Evolutionary conservation across 345 rosid genomes (phyloP).

Genomic region (Euphorbia lathyris): DNA sequence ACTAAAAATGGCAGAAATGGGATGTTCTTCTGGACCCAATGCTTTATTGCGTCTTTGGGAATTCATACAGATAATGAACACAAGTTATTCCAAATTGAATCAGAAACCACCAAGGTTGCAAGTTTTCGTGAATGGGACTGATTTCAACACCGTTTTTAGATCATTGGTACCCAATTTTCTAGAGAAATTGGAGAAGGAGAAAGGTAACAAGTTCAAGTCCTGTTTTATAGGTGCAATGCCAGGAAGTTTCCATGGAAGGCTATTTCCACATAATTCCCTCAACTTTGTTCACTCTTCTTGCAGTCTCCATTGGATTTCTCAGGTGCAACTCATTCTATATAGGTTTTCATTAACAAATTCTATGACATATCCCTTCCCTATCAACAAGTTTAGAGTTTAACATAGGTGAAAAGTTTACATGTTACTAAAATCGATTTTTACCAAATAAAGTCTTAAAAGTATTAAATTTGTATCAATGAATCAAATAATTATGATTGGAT

Average conservation of each 20-base stretch:
- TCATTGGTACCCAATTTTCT: conserved; percentile 21
- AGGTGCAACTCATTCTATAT: too few relatives aligned
- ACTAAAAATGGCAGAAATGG: conserved; percentile 34
- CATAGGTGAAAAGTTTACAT: too few relatives aligned
- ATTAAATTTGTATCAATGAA: too few relatives aligned
- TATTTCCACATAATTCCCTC: conserved; percentile 18
- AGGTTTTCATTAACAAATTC: too few relatives aligned
- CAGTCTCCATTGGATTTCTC: conserved; percentile 21
- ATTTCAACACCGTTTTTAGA: conserved; percentile 39
- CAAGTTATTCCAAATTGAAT: conserved; percentile 1
- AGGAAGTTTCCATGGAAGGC: conserved; percentile 25
- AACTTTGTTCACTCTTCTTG: conserved; percentile 25
- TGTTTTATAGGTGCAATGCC: conserved; percentile 22
- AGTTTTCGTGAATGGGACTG: conserved; percentile 41
- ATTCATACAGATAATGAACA: conserved; percentile 16
- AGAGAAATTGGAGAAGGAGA: conserved; percentile 8
- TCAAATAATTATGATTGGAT: too few relatives aligned
- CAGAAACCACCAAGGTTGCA: conserved; percentile 26
- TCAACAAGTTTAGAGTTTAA: too few relatives aligned
- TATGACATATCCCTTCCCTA: too few relatives aligned
- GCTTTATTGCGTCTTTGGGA: conserved; percentile 21
- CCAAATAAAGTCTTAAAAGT: too few relatives aligned
- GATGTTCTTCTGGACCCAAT: conserved; percentile 52
- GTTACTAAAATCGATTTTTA: too few relatives aligned
- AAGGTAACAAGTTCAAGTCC: not conserved